A percentile compares a stretch with the other conserved stretches of the same genome.
phyloP scores from a whole-genome alignment of 2,329 filamentous ascomycete species.

The Thermomyces lanuginosus region DNA sequence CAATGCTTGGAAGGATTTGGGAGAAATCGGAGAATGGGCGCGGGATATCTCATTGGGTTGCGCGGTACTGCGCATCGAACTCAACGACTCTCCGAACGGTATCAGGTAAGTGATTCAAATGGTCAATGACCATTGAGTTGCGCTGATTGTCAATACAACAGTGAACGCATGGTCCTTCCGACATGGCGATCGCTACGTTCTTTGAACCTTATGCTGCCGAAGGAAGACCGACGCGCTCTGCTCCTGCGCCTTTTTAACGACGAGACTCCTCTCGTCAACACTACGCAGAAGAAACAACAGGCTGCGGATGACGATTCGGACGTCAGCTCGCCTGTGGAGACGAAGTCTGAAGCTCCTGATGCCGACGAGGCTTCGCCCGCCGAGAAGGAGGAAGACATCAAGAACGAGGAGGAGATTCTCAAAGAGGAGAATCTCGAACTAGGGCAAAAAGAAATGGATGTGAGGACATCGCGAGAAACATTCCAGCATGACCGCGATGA shows the following conservation, averaged over 20 bases:
- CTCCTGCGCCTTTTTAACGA: slow-evolving; percentile 83
- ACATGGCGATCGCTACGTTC: slow-evolving; percentile 87
- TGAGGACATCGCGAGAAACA: slow-evolving; percentile 26
- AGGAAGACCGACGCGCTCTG: slow-evolving; percentile 90
- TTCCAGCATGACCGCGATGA: slow-evolving; percentile 30
- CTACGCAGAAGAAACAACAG: slow-evolving; percentile 3
- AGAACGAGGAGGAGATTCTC: slow-evolving; percentile 21
- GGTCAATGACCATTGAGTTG: neutral
- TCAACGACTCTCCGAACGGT: slow-evolving; percentile 46
- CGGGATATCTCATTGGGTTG: slow-evolving; percentile 74
- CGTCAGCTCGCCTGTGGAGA: neutral
- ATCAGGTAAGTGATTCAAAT: slow-evolving; percentile 29
- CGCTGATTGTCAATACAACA: too few species aligned
- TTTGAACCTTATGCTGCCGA: slow-evolving; percentile 93
- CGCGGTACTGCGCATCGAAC: slow-evolving; percentile 72
- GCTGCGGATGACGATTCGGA: neutral
- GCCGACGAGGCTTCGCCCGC: slow-evolving; percentile 4
- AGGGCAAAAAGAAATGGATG: slow-evolving; percentile 26
- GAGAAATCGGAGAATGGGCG: slow-evolving; percentile 75
- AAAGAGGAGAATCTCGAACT: slow-evolving; percentile 23
- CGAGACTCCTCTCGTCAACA: slow-evolving; percentile 62
- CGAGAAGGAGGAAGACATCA: slow-evolving; percentile 4
- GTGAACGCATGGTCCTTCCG: slow-evolving; percentile 73
- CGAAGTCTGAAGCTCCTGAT: slow-evolving; percentile 1
- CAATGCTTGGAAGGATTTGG: slow-evolving; percentile 56